Conservation (phyloP, 1,284 basidiomycete species). For the Ceratobasidium sp. region DNA sequence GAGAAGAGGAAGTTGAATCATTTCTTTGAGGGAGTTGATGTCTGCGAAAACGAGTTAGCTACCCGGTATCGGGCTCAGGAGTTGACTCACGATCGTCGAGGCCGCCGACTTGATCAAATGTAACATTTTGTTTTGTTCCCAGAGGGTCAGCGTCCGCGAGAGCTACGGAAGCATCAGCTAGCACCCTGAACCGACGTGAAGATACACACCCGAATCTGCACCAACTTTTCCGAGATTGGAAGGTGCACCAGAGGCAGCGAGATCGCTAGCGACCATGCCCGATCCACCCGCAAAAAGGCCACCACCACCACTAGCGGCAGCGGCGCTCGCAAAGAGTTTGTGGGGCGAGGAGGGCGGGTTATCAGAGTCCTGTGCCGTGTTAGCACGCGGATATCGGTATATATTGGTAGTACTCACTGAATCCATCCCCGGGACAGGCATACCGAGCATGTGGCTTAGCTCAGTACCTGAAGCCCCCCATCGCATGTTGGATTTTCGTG, state of each 20-base stretch:
- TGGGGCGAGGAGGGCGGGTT: conserved; percentile 73
- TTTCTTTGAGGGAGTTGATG: conserved; percentile 71
- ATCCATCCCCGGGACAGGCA: conserved; percentile 70
- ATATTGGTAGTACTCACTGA: conserved; percentile 65
- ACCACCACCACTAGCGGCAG: conserved; percentile 57
- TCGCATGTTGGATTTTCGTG: conserved; percentile 62
- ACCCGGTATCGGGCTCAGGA: background rate
- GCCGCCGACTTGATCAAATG: conserved; percentile 98
- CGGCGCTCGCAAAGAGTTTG: conserved; percentile 69
- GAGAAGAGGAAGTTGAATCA: conserved; percentile 95
- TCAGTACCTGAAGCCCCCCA: conserved; percentile 84
- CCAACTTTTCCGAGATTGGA: conserved; percentile 87
- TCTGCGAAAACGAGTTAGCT: conserved; percentile 65
- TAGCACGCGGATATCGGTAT: conserved; percentile 18
- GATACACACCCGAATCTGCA: conserved; percentile 69
- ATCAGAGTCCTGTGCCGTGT: conserved; percentile 73
- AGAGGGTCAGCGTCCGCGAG: conserved; percentile 98
- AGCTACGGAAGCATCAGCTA: conserved; percentile 60
- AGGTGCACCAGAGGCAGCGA: conserved; percentile 77
- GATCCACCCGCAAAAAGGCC: conserved; percentile 70
- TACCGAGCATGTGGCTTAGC: conserved; percentile 80
- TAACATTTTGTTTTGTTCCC: conserved; percentile 93
- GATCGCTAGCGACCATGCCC: conserved; percentile 71
- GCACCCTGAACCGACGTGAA: background rate
- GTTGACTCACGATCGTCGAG: conserved; percentile 85